phyloP scores from a whole-genome alignment of 2,329 filamentous ascomycete species.

The Paecilomyces sp. region DNA sequence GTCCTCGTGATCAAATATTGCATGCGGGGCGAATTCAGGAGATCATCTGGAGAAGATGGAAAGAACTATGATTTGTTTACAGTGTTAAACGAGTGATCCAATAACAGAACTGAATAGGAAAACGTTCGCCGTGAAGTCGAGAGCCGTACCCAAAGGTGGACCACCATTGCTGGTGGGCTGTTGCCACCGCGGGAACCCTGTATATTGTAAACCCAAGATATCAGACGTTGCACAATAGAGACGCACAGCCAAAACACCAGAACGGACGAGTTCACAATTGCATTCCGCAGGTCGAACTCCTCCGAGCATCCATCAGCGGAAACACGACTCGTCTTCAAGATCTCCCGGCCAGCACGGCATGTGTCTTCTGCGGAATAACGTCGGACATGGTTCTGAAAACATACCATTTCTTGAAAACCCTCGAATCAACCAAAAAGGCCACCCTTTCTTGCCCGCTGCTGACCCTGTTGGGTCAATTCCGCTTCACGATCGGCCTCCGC shows the following conservation, averaged over 20 bases:
- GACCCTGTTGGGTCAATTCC: too few species aligned
- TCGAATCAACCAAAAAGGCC: too few species aligned
- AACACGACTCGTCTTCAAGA: conserved; percentile 58
- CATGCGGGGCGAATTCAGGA: too few species aligned
- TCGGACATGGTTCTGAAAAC: too few species aligned
- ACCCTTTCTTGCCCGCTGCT: too few species aligned
- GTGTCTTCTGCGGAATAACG: conserved; percentile 48
- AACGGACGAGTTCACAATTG: conserved; percentile 51
- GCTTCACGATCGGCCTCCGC: too few species aligned
- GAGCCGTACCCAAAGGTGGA: conserved; percentile 26
- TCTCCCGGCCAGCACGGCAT: conserved; percentile 60
- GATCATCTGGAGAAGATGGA: not conserved
- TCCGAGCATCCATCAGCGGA: conserved; percentile 51
- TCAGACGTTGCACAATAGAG: too few species aligned
- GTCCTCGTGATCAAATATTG: too few species aligned
- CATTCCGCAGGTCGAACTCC: conserved; percentile 56
- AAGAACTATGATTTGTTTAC: not conserved
- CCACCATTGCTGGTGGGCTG: conserved; percentile 40
- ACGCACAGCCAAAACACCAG: too few species aligned
- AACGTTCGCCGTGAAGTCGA: not conserved
- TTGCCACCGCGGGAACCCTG: conserved; percentile 20
- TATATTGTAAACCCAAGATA: too few species aligned
- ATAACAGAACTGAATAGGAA: not conserved
- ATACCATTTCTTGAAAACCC: too few species aligned
- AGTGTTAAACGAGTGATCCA: not conserved